phyloP scores from a whole-genome alignment of 2,329 filamentous ascomycete genomes.

The Graphilbum fragrans region DNA sequence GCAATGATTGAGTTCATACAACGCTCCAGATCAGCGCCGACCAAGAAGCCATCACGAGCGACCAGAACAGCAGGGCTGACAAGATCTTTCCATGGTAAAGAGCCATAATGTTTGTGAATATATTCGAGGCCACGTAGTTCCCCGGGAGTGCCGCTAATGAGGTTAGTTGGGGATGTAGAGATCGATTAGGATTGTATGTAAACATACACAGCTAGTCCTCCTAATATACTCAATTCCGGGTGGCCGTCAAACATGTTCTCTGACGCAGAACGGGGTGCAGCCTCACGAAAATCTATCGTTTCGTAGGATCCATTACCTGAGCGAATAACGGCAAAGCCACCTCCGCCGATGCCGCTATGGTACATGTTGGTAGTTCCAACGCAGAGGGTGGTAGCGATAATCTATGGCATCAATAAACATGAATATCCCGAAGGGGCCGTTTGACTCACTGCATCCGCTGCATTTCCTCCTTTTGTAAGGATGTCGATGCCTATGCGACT shows the following conservation, averaged over 20 bases:
- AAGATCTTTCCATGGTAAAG: constrained; percentile 52
- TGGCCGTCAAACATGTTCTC: constrained; percentile 73
- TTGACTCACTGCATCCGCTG: too few relatives aligned
- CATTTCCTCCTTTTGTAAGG: too few relatives aligned
- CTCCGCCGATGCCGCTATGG: constrained; percentile 61
- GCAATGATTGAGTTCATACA: constrained; percentile 46
- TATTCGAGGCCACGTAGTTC: constrained; percentile 64
- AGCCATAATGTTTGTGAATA: constrained; percentile 56
- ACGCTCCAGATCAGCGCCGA: constrained; percentile 57
- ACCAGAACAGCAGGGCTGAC: constrained; percentile 59
- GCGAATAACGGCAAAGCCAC: constrained; percentile 68
- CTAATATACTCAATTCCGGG: constrained; percentile 48
- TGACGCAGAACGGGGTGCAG: constrained; percentile 64
- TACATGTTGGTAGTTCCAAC: constrained; percentile 54
- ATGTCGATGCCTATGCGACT: too few relatives aligned
- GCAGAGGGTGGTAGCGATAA: constrained; percentile 53
- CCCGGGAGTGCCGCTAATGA: constrained; percentile 59
- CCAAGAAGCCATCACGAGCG: constrained; percentile 59
- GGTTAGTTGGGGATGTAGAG: too few relatives aligned
- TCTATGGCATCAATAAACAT: too few relatives aligned
- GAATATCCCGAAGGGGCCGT: too few relatives aligned
- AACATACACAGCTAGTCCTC: too few relatives aligned
- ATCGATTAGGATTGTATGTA: too few relatives aligned
- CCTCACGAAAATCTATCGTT: constrained; percentile 76
- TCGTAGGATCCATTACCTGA: constrained; percentile 56